Conservation (phyloP, 345 rosid genomes). For the Kandelia obovata region DNA sequence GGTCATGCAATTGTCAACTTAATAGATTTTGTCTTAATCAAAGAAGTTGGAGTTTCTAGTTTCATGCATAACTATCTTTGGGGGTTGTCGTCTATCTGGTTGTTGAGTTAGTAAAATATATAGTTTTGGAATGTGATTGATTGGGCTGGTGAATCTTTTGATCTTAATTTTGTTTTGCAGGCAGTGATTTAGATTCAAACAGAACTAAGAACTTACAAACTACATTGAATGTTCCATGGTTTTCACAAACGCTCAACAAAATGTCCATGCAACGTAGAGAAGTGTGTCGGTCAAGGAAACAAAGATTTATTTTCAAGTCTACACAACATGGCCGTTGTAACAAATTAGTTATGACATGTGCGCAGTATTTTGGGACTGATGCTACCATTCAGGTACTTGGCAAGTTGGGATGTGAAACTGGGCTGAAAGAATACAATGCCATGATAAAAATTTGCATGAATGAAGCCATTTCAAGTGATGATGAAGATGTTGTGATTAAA, state of each 20-base stretch:
- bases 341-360: conserved; percentile 33
- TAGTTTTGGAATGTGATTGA: background rate
- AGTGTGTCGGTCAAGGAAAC: conserved; percentile 55
- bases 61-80: background rate
- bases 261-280: conserved; percentile 38
- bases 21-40: no score
- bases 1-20: no score
- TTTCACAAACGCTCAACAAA: conserved; percentile 16
- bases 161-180: conserved; percentile 18
- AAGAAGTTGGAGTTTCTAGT: no score
- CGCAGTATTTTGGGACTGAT: conserved; percentile 50
- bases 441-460: conserved; percentile 48
- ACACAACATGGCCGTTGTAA: conserved; percentile 33
- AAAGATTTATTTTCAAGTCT: conserved; percentile 41
- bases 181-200: conserved; percentile 1
- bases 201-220: conserved; percentile 8
- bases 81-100: background rate
- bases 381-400: conserved; percentile 38
- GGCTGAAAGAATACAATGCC: conserved; percentile 60
- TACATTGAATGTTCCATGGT: conserved; percentile 41
- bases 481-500: conserved; percentile 41
- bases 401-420: conserved; percentile 59
- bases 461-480: conserved; percentile 43
- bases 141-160: background rate
- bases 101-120: background rate